Base-by-base conservation (phyloP, 2,329 filamentous ascomycete species). In the Colletotrichum incanum region DNA sequence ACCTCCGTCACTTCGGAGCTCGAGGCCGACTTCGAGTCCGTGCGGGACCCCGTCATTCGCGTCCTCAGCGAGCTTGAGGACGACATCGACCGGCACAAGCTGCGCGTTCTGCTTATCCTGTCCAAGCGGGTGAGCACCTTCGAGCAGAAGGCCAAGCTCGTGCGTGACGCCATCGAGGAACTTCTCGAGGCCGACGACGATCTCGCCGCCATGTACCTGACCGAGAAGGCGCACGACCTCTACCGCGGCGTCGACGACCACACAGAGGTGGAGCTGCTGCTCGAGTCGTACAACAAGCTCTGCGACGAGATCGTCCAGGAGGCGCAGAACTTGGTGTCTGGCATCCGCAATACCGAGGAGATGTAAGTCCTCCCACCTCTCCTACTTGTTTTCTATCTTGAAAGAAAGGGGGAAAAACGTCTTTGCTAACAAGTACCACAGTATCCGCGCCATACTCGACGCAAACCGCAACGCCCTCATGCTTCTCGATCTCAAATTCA, bases 401-500 rank as follows among this genome's bases (percentile, higher is more conserved):
- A 77, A 80, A 58, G 28, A 50, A 43, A 64, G n/a, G n/a, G n/a
- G n/a, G n/a, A n/a, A 61, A n/a, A 45, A 61, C 50, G 28, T 18
- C 14, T 52, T 26, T 16, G 62, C 75, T 80, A 71, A 81, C 78
- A 79, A 73, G 49, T 70, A 18, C 6, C 20, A 7, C 69, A 97
- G 94, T 61, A 94, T 98, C 74, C 97, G 96, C 81, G 96, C 96
- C 31, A 99, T 99, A 76, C 91, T 99, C 41, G 96, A 99, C 81
- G 96, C 96, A 67, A 99, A 99, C 81, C 95, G 96, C 76, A 99
- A 99, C 85, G 93, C 95, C 11, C 93, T 99, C 75, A 99, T 99
- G 96, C 88, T 99, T 23, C 89, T 98, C 41, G 96, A 98, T 75
- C 91, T 99, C 77, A 98, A 97, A 80, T 98, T 98, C 84, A 96